These are phyloP conservation scores for Rhododendron kiyosumense DNA, from an alignment of 148 eudicot genomes.

Conservation along the genomic window DNA sequence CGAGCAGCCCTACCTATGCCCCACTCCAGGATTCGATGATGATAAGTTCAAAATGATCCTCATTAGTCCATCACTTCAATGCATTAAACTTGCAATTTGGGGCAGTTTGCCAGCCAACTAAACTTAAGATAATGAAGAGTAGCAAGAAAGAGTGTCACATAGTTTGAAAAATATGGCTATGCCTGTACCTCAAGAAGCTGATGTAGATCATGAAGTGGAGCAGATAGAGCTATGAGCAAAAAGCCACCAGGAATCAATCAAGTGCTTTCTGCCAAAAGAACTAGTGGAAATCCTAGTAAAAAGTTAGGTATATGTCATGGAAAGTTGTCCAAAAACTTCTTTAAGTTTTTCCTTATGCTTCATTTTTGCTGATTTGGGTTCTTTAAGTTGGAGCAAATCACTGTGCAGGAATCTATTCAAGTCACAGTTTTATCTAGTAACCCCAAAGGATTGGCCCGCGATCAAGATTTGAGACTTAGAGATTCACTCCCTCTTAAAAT, in stretches of 20 bases:
- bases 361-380: background rate
- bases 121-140: background rate
- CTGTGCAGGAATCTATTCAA: background rate
- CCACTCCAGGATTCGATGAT: background rate
- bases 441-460: background rate
- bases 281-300: constrained; percentile 11
- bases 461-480: background rate
- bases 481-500: fast-evolving
- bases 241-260: constrained; percentile 1
- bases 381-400: background rate
- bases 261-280: background rate
- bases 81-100: background rate
- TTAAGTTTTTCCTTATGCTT: background rate
- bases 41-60: background rate
- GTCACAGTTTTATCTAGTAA: background rate
- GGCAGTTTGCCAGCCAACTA: background rate
- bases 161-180: background rate
- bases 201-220: background rate
- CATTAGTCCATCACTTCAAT: background rate
- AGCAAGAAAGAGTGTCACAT: background rate
- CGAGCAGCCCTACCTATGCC: too few species aligned
- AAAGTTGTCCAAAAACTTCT: background rate
- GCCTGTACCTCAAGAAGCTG: background rate
- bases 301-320: constrained; percentile 7
- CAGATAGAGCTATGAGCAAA: background rate